Evolutionary conservation across 305 asterid species (phyloP).

Genomic region (Solanum aculeatissimum): DNA sequence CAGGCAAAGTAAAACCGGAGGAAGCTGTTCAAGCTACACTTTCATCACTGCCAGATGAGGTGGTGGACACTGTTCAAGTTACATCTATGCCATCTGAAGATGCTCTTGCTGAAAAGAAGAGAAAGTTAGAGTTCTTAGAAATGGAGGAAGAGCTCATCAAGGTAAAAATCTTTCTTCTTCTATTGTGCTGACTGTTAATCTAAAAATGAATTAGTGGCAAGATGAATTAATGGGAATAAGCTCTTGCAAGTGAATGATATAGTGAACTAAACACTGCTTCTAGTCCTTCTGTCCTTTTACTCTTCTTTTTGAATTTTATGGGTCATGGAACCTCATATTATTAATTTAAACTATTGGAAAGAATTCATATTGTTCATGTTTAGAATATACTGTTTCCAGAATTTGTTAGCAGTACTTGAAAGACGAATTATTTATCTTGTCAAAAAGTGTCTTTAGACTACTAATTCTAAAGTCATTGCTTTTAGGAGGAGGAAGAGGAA

Average conservation of each 20-base stretch:
- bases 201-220: neutral
- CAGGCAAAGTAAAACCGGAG: constrained; percentile 86
- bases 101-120: constrained; percentile 82
- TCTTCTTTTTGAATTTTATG: neutral
- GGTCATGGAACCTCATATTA: neutral
- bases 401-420: neutral
- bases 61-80: constrained; percentile 89
- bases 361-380: neutral
- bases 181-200: neutral
- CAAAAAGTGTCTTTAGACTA: neutral
- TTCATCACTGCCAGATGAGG: constrained; percentile 97
- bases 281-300: neutral
- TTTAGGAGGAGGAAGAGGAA: constrained; percentile 85
- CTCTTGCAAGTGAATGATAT: neutral
- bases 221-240: neutral
- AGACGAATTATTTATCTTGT: neutral
- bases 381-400: neutral
- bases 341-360: neutral
- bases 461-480: constrained; percentile 14
- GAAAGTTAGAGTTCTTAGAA: constrained; percentile 90
- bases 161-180: constrained; percentile 25
- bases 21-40: constrained; percentile 99
- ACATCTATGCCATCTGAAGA: constrained; percentile 93
- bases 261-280: neutral
- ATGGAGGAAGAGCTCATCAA: constrained; percentile 97